Evolutionary conservation across 164 flowering plant species (phyloP), one percentile per base, ranked within the genome.

Genomic region (Hamamelis virginiana): DNA sequence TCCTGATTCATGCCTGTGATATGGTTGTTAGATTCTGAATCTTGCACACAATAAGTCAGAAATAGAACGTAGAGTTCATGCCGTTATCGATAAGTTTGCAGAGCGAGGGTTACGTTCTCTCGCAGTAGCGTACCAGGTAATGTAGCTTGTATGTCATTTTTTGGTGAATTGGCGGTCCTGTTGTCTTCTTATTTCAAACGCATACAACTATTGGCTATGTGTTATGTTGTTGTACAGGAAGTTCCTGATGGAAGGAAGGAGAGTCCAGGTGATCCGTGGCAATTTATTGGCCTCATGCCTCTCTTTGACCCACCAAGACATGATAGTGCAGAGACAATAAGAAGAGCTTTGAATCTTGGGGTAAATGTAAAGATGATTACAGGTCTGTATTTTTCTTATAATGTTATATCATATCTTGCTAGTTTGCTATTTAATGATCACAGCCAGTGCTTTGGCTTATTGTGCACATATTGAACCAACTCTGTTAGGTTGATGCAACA

Each of bases 51-150:
- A 93, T 68, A 91, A 79, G 64, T 82, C 89, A 28, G 88, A 87
- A 25, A 88, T 91, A 66, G 92, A 91, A 68, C 85, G 83, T 5
- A 80, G 91, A 76, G 97, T 94, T 64, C 98, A 94, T 78, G 73
- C 89, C 19, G 82, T 87, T 51, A 90, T 89, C 66, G 94, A 87
- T 79, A 91, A 89, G 75, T 90, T 86, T 81, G 96, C 97, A 18
- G 97, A 89, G 61, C 79, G 96, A 72, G 97, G 98, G 38, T 75
- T 91, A 64, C 78, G 96, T 19, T 94, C 97, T n/a, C 96, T 91
- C 74, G 96, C 85, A 52, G 90, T 91, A 41, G 96, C 97, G 38
- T 90, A 85, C 76, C 98, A 92, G 90, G 98, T 91, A 76, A 64
- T 26, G n/a, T 18, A 0, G 41, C 9, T 1, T 26, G 46, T 57